A percentile compares a stretch with the other conserved stretches of the same genome.
Evolutionary conservation across 176 grass and related monocot genomes (phyloP).

Genomic region (Cenchrus purpureus): DNA sequence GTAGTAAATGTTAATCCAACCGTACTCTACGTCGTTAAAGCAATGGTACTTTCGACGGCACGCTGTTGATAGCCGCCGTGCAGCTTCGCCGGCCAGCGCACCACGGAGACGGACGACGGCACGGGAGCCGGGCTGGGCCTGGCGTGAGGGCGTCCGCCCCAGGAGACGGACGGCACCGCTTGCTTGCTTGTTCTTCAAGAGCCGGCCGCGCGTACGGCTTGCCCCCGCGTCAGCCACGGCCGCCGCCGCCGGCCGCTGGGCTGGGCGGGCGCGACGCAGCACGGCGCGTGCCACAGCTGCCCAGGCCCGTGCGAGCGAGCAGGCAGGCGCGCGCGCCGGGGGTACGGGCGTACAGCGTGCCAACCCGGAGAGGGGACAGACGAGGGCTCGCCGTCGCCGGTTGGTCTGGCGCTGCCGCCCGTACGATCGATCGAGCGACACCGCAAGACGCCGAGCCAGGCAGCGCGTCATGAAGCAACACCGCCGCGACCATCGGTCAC

Average conservation of each 20-base stretch:
- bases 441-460: neutral
- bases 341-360: neutral
- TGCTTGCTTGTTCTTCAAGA: neutral
- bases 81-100: neutral
- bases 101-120: no score
- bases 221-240: neutral
- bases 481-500: neutral
- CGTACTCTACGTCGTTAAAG: no score
- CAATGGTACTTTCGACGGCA: no score
- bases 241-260: no score
- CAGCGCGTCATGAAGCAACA: neutral
- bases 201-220: constrained; percentile 1
- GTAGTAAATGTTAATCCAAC: no score
- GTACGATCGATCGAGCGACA: neutral
- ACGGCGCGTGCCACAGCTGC: neutral
- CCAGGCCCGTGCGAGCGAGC: neutral
- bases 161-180: no score
- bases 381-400: neutral
- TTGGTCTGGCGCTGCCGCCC: neutral
- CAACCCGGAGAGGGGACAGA: neutral
- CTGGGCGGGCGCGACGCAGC: neutral
- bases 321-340: neutral
- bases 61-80: neutral
- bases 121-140: no score
- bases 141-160: no score